Evolutionary conservation across 495 filamentous ascomycete genomes (phyloP).

Genomic region (Penicillium parvum): DNA sequence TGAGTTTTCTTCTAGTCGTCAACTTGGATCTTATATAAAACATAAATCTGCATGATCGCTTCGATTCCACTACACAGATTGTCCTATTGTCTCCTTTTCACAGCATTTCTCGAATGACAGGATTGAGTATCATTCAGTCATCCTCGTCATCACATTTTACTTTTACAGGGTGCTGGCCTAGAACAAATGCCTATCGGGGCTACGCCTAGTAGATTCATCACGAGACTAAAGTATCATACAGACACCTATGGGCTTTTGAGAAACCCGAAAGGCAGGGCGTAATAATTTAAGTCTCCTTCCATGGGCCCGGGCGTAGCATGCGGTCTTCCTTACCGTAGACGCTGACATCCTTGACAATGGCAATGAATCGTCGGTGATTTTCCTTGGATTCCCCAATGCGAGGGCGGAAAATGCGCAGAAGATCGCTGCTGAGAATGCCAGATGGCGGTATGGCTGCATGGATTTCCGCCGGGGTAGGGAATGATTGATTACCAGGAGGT

Average conservation of each 20-base stretch:
- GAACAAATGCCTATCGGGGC: no score
- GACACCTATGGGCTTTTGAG: background rate
- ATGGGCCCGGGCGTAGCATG: conserved; percentile 36
- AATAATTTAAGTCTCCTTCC: conserved; percentile 29
- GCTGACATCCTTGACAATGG: conserved; percentile 45
- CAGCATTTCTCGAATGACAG: no score
- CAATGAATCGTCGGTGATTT: conserved; percentile 41
- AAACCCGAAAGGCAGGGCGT: background rate
- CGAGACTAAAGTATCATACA: background rate
- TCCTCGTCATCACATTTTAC: no score
- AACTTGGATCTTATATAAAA: conserved; percentile 2
- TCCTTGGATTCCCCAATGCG: conserved; percentile 51
- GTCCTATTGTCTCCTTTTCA: no score
- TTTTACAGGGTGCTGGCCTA: no score
- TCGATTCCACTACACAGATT: no score
- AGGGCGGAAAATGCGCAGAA: conserved; percentile 59
- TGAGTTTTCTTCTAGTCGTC: conserved; percentile 12
- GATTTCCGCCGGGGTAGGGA: conserved; percentile 66
- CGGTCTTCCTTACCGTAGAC: conserved; percentile 45
- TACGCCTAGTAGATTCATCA: background rate
- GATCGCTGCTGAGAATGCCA: conserved; percentile 61
- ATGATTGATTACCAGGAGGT: conserved; percentile 27
- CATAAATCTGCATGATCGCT: no score
- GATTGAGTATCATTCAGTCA: no score
- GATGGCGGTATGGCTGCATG: conserved; percentile 58